These are phyloP conservation scores for Ophiocordyceps camponoti-saundersi DNA, from an alignment of 2,329 filamentous ascomycete genomes.

Conservation along the genomic window DNA sequence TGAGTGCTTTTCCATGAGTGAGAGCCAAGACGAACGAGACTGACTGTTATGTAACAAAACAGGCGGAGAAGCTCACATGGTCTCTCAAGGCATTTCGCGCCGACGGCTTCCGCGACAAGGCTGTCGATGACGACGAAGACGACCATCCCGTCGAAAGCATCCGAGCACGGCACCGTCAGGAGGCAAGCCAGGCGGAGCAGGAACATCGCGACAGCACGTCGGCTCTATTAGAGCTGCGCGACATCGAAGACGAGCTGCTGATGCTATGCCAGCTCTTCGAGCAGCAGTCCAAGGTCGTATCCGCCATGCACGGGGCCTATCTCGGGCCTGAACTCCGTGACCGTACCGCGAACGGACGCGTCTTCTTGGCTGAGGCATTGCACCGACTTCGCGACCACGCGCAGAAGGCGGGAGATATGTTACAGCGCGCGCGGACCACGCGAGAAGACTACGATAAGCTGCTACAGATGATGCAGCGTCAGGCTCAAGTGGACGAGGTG, in stretches of 20 bases:
- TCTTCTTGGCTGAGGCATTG: slow-evolving; percentile 35
- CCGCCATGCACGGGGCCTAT: slow-evolving; percentile 27
- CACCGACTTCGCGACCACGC: slow-evolving; percentile 36
- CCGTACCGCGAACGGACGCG: slow-evolving; percentile 26
- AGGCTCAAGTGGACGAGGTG: slow-evolving; percentile 49
- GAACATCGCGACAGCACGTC: slow-evolving; percentile 48
- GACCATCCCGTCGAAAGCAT: slow-evolving; percentile 23
- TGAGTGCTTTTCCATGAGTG: slow-evolving; percentile 12
- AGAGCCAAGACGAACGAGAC: not conserved
- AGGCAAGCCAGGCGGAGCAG: slow-evolving; percentile 28
- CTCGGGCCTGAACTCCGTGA: slow-evolving; percentile 21
- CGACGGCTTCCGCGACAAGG: slow-evolving; percentile 33
- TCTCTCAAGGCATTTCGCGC: slow-evolving; percentile 45
- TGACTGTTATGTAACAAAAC: not conserved
- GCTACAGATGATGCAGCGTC: slow-evolving; percentile 49
- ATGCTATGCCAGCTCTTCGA: slow-evolving; percentile 40
- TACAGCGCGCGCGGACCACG: slow-evolving; percentile 36
- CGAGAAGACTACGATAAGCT: slow-evolving; percentile 48
- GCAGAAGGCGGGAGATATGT: slow-evolving; percentile 37
- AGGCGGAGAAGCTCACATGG: slow-evolving; percentile 45
- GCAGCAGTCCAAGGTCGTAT: slow-evolving; percentile 34
- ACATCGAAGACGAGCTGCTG: slow-evolving; percentile 46
- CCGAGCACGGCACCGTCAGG: slow-evolving; percentile 19
- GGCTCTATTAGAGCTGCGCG: slow-evolving; percentile 42
- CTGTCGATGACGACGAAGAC: slow-evolving; percentile 19